phyloP scores from a whole-genome alignment of 2,329 filamentous ascomycete species.

The Emericellopsis cladophorae region DNA sequence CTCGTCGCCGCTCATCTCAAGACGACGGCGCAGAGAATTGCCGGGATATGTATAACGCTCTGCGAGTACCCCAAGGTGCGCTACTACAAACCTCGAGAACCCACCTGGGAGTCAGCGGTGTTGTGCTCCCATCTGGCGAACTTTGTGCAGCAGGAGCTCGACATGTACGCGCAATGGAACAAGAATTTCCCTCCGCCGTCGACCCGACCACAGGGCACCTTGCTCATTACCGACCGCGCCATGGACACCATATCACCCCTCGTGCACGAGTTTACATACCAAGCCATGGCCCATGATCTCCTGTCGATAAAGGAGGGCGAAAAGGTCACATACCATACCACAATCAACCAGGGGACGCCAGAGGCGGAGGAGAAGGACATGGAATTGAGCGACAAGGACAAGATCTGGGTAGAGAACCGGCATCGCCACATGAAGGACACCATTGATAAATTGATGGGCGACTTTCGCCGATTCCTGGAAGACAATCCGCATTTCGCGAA shows the following conservation, averaged over 20 bases:
- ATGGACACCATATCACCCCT: constrained; percentile 86
- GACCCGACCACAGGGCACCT: constrained; percentile 64
- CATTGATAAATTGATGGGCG: constrained; percentile 80
- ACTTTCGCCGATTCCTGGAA: constrained; percentile 84
- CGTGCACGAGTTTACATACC: constrained; percentile 94
- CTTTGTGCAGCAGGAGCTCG: constrained; percentile 84
- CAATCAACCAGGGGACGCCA: constrained; percentile 59
- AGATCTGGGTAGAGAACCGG: constrained; percentile 88
- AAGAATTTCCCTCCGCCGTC: constrained; percentile 73
- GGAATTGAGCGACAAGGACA: constrained; percentile 82
- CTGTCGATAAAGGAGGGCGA: constrained; percentile 80
- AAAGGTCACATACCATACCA: constrained; percentile 74
- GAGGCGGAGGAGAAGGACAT: constrained; percentile 76
- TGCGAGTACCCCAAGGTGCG: constrained; percentile 89
- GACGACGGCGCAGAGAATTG: constrained; percentile 64
- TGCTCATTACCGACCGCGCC: constrained; percentile 80
- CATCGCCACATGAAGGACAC: constrained; percentile 98
- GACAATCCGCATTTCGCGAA: constrained; percentile 90
- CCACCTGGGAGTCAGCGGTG: constrained; percentile 77
- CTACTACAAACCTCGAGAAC: constrained; percentile 68
- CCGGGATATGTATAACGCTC: constrained; percentile 71
- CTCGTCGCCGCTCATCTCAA: constrained; percentile 77
- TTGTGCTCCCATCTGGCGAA: constrained; percentile 78
- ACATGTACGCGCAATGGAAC: constrained; percentile 77
- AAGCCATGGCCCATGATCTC: constrained; percentile 94